A percentile compares a stretch with the other conserved stretches of the same genome.
Conservation (phyloP, 2,329 filamentous ascomycete species). For the Orbilia quercus region DNA sequence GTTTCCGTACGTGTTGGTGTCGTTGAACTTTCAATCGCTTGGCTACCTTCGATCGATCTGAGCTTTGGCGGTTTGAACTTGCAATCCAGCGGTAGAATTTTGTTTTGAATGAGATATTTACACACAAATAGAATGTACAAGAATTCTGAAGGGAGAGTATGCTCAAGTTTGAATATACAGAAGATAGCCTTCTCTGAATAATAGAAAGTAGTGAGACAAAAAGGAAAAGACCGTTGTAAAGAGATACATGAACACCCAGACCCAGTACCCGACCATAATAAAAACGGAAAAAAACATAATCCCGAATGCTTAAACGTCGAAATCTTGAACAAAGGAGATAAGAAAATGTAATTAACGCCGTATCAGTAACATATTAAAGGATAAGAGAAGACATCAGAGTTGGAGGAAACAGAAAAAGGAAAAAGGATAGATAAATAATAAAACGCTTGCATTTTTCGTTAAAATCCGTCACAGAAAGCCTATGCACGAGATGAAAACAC, state of each 20-base stretch:
- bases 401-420: not conserved
- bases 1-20: too few relatives aligned
- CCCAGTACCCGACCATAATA: not conserved
- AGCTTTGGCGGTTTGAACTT: too few relatives aligned
- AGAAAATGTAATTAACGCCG: not conserved
- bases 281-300: not conserved
- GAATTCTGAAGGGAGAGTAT: too few relatives aligned
- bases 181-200: not conserved
- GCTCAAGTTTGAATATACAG: too few relatives aligned
- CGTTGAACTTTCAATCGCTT: too few relatives aligned
- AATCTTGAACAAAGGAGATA: conserved; percentile 9
- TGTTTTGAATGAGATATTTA: too few relatives aligned
- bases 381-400: not conserved
- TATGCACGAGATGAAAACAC: not conserved
- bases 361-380: not conserved
- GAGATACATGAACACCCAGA: not conserved
- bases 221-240: not conserved
- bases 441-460: too few relatives aligned
- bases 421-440: not conserved
- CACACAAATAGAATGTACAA: too few relatives aligned
- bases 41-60: too few relatives aligned
- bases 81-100: too few relatives aligned
- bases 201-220: not conserved
- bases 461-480: too few relatives aligned
- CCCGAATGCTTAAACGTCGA: not conserved